These are phyloP conservation scores for Datisca glomerata DNA, from an alignment of 306 rosid species.

Conservation along the genomic window DNA sequence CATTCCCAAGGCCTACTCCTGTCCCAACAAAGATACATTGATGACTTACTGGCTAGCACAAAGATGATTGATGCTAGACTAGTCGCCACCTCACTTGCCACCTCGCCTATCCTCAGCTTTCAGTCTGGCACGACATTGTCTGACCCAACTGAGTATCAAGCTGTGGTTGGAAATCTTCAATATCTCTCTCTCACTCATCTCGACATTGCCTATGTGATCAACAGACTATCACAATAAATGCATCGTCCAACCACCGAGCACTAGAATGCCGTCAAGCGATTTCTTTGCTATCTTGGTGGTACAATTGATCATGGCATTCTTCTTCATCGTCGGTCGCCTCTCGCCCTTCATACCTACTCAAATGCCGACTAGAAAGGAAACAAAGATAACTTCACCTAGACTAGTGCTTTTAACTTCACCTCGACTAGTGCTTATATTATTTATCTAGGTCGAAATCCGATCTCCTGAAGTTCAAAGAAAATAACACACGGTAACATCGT, in stretches of 20 bases:
- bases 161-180: not conserved
- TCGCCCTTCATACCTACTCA: not conserved
- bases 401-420: not conserved
- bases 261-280: not conserved
- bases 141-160: not conserved
- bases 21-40: too few species aligned
- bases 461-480: slow-evolving; percentile 5
- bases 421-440: not conserved
- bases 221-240: slow-evolving; percentile 1
- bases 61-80: too few species aligned
- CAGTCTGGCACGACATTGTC: not conserved
- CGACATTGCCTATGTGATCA: not conserved
- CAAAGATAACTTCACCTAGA: too few species aligned
- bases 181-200: not conserved
- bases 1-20: too few species aligned
- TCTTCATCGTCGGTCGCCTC: not conserved
- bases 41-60: too few species aligned
- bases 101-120: not conserved
- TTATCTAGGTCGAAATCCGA: not conserved
- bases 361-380: not conserved
- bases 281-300: slow-evolving; percentile 1
- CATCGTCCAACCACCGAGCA: not conserved
- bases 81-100: too few species aligned
- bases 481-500: not conserved
- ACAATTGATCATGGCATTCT: too few species aligned